phyloP scores from a whole-genome alignment of 495 filamentous ascomycete species.

The Xylaria flabelliformis region DNA sequence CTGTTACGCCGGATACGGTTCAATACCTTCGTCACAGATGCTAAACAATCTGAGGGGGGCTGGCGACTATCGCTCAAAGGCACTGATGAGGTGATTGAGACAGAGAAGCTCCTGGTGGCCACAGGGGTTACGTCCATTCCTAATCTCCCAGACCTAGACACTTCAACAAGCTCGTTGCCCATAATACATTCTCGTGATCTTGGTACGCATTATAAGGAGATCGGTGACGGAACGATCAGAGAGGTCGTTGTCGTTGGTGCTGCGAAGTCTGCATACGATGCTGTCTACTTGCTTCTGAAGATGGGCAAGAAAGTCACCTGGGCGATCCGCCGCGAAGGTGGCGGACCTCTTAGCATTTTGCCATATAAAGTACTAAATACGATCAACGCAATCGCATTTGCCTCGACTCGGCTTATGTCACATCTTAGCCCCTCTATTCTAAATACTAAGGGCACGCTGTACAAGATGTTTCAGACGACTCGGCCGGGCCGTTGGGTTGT shows the following conservation, averaged over 20 bases:
- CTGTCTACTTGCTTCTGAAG: constrained; percentile 48
- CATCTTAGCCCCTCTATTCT: constrained; percentile 43
- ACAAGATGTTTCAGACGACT: constrained; percentile 36
- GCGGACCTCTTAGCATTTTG: constrained; percentile 46
- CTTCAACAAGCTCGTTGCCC: constrained; percentile 35
- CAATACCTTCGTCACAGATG: constrained; percentile 38
- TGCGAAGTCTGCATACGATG: constrained; percentile 56
- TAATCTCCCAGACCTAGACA: constrained; percentile 45
- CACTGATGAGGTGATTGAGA: constrained; percentile 32
- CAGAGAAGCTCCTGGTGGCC: constrained; percentile 53
- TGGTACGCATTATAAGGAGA: constrained; percentile 35
- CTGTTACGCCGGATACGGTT: constrained; percentile 42
- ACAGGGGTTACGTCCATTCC: constrained; percentile 52
- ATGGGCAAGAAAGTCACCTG: constrained; percentile 54
- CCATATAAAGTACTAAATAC: constrained; percentile 41
- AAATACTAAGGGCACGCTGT: constrained; percentile 32
- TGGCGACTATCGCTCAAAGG: constrained; percentile 39
- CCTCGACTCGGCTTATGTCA: constrained; percentile 35
- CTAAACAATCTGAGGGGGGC: constrained; percentile 30
- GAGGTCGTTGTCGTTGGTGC: constrained; percentile 52
- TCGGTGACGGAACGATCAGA: constrained; percentile 31
- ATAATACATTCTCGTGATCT: constrained; percentile 48
- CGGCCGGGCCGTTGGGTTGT: constrained; percentile 27
- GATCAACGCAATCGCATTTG: constrained; percentile 36
- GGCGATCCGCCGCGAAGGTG: constrained; percentile 50